Conservation (phyloP, 2,329 filamentous ascomycete genomes). For the Ophiostoma ips region DNA sequence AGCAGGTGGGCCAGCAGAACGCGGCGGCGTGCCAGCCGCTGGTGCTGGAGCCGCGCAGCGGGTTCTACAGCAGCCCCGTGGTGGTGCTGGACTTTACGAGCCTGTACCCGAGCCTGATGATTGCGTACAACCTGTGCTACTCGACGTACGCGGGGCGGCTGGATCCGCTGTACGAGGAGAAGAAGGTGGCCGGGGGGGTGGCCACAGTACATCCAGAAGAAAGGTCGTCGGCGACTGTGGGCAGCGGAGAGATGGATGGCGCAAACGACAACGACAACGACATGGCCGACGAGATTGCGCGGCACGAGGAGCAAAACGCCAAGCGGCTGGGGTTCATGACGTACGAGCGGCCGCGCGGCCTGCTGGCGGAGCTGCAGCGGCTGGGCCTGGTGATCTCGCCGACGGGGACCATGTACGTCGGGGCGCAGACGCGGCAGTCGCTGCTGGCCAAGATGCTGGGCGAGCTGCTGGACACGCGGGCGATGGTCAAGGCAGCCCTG, state of each 20-base stretch:
- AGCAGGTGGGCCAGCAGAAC: constrained; percentile 88
- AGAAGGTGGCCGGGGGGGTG: not conserved
- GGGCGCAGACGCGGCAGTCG: constrained; percentile 72
- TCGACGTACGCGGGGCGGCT: constrained; percentile 88
- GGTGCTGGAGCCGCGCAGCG: constrained; percentile 95
- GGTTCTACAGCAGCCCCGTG: constrained; percentile 80
- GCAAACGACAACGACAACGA: not conserved
- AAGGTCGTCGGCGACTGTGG: too few relatives aligned
- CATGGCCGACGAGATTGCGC: not conserved
- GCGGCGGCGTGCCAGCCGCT: constrained; percentile 86
- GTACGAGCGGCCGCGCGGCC: constrained; percentile 60
- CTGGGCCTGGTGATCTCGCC: constrained; percentile 83
- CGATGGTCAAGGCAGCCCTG: constrained; percentile 98
- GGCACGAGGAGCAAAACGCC: constrained; percentile 15
- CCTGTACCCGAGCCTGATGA: constrained; percentile 94
- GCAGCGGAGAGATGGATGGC: not conserved
- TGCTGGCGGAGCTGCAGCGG: constrained; percentile 62
- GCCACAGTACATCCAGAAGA: too few relatives aligned
- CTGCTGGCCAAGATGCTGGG: constrained; percentile 91
- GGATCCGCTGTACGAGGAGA: constrained; percentile 10
- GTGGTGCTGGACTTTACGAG: constrained; percentile 93
- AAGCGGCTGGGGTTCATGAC: constrained; percentile 93
- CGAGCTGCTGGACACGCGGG: constrained; percentile 86
- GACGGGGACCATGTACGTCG: constrained; percentile 93
- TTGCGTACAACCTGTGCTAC: constrained; percentile 98